Percentiles rank a stretch among this genome's conserved stretches.
phyloP scores from a whole-genome alignment of 2,329 filamentous ascomycete species.

The Calonectria henricotiae region DNA sequence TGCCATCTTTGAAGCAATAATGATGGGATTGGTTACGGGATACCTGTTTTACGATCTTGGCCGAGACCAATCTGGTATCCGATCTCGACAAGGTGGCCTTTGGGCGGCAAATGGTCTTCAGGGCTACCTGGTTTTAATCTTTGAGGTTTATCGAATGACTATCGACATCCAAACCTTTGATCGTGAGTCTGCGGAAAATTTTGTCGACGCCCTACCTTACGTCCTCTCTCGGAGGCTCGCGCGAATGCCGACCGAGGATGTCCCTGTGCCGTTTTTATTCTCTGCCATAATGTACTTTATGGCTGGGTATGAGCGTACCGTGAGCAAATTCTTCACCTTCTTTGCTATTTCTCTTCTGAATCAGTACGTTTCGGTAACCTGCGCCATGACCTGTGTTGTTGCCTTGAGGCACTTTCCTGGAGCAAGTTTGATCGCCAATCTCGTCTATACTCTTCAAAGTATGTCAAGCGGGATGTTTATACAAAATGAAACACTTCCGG shows the following conservation, averaged over 20 bases:
- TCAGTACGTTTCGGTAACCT: constrained; percentile 82
- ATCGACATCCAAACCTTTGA: constrained; percentile 85
- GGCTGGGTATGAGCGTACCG: constrained; percentile 79
- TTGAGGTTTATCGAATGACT: constrained; percentile 83
- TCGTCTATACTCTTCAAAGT: constrained; percentile 81
- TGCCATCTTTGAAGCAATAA: constrained; percentile 78
- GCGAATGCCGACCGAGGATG: constrained; percentile 79
- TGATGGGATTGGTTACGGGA: constrained; percentile 81
- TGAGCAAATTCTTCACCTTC: constrained; percentile 79
- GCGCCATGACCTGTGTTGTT: constrained; percentile 79
- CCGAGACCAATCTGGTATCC: constrained; percentile 79
- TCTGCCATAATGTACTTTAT: constrained; percentile 84
- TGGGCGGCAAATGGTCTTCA: constrained; percentile 82
- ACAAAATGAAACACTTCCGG: constrained; percentile 79
- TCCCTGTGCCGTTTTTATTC: constrained; percentile 81
- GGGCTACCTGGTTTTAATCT: constrained; percentile 83
- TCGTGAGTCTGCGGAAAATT: constrained; percentile 81
- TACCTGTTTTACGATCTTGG: constrained; percentile 81
- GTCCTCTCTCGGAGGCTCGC: constrained; percentile 80
- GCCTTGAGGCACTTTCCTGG: constrained; percentile 78
- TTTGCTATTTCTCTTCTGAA: constrained; percentile 78
- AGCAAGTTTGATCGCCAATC: constrained; percentile 81
- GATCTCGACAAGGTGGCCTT: constrained; percentile 80
- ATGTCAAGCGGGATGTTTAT: constrained; percentile 86
- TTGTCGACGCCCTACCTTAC: constrained; percentile 79